Base-by-base conservation (phyloP, 768 basidiomycete species). In the Mycena belliarum region DNA sequence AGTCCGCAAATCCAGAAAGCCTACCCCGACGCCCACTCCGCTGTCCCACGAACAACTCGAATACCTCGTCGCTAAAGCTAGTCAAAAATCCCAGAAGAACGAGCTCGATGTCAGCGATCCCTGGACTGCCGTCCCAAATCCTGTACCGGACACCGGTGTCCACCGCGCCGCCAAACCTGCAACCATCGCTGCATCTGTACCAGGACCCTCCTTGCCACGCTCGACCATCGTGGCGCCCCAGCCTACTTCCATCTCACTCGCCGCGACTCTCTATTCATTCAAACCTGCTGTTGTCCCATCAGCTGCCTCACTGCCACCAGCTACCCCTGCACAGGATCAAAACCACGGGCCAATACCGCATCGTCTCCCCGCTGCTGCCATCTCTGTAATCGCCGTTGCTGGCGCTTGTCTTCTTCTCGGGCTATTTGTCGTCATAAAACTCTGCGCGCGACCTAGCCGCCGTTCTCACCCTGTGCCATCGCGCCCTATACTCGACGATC, bases 391-490 rank as follows among this genome's bases (percentile, higher is more conserved):
- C 25, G 79, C 78, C 45, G 73, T 87, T 43, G 80, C 85, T 6
- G 75, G 78, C 53, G 75, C 74, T 15, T 75, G 81, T 61, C 60
- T 83, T 11, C 61, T 87, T 25, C 64, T 85, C 3, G 79, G 79
- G 16, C 52, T 81, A 33, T 73, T 80, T 56, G 68, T 88, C 51
- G 56, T 82, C 15, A 65, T 79, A 59, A 83, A 75, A 57, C 66
- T 82, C 58, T 79, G 79, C 49, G 70, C 71, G 55, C 79, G 80
- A 26, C 86, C 83, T 23, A 75, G 73, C 20, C 78, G 78, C 37
- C 80, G 77, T 45, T 73, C 72, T n/a, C 82, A 78, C 20, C 87
- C 83, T 7, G 85, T 78, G n/a, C 89, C 88, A 4, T 91, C 89
- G 28, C 76, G 87, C n/a, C 89, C 89, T 0, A 86, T 89, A 45